Conservation (phyloP, 768 basidiomycete genomes). For the Termitomyces sp. region DNA sequence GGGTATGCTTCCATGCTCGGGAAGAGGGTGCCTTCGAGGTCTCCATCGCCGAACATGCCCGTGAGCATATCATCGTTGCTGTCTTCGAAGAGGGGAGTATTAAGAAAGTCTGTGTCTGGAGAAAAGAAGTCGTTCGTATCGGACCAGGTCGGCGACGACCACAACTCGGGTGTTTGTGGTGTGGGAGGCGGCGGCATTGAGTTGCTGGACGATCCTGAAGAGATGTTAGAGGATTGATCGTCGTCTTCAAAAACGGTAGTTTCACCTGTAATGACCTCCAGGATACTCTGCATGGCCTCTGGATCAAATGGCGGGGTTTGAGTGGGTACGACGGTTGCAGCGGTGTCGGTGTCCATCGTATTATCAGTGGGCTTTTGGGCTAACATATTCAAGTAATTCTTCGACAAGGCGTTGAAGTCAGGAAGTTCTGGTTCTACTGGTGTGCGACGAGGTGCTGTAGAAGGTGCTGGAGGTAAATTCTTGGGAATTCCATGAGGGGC, state of each 20-base stretch:
- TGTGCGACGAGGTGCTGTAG: constrained; percentile 49
- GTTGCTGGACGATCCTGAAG: constrained; percentile 1
- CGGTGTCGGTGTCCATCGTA: constrained; percentile 27
- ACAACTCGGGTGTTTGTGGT: constrained; percentile 17
- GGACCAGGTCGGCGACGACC: constrained; percentile 14
- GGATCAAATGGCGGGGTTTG: constrained; percentile 22
- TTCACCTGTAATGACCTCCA: constrained; percentile 15
- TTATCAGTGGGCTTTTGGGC: constrained; percentile 42
- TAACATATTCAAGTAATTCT: constrained; percentile 71
- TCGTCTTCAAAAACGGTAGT: constrained; percentile 15
- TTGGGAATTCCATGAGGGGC: constrained; percentile 79
- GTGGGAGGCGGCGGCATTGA: constrained; percentile 5
- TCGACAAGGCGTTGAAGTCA: constrained; percentile 49
- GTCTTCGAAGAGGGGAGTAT: constrained; percentile 30
- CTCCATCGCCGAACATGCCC: constrained; percentile 4
- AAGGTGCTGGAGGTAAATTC: constrained; percentile 64
- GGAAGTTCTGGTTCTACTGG: constrained; percentile 26
- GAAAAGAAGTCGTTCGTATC: constrained; percentile 30
- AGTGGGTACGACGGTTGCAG: constrained; percentile 20
- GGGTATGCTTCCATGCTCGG: constrained; percentile 7
- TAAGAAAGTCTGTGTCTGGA: constrained; percentile 8
- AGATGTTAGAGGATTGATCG: background rate
- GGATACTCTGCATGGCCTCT: constrained; percentile 16
- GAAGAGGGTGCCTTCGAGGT: constrained; percentile 1
- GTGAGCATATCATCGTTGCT: constrained; percentile 13